These are phyloP conservation scores for Trametes cinnabarina DNA, from an alignment of 768 basidiomycete species.

Conservation along the genomic window DNA sequence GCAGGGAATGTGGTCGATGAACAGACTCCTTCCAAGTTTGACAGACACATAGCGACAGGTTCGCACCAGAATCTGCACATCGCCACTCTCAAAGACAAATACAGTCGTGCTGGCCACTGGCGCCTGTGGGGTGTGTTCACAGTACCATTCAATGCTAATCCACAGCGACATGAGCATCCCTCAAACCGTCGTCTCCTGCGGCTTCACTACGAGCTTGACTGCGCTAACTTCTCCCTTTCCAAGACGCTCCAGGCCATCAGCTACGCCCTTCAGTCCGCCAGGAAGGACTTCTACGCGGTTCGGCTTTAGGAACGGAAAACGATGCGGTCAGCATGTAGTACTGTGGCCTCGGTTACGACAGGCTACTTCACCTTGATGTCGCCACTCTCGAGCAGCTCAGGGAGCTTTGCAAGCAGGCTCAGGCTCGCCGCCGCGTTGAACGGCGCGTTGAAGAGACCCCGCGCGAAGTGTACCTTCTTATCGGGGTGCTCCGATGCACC, in stretches of 20 bases:
- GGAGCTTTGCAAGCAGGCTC: conserved; percentile 10
- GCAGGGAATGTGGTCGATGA: no score
- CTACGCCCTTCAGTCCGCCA: conserved; percentile 39
- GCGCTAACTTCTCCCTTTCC: conserved; percentile 39
- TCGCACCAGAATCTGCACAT: no score
- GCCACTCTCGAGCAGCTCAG: conserved; percentile 17
- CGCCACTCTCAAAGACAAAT: no score
- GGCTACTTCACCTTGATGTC: conserved; percentile 23
- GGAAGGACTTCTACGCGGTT: conserved; percentile 42
- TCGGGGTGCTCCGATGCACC: conserved; percentile 1
- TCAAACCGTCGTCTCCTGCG: conserved; percentile 33
- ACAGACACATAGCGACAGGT: no score
- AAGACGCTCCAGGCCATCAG: conserved; percentile 36
- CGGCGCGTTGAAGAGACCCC: background rate
- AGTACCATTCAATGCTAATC: no score
- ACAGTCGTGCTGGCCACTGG: no score
- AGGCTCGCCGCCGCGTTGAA: conserved; percentile 2
- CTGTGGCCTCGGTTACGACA: no score
- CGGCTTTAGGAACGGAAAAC: no score
- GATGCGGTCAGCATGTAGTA: no score
- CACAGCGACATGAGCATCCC: no score
- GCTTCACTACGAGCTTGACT: conserved; percentile 43
- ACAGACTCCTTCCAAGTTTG: no score
- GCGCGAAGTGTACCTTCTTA: conserved; percentile 13
- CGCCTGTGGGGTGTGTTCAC: no score